Percentiles rank a stretch among this genome's conserved stretches.
Evolutionary conservation across 2,329 filamentous ascomycete species (phyloP).

Genomic region (Colletotrichum neosansevieriae): DNA sequence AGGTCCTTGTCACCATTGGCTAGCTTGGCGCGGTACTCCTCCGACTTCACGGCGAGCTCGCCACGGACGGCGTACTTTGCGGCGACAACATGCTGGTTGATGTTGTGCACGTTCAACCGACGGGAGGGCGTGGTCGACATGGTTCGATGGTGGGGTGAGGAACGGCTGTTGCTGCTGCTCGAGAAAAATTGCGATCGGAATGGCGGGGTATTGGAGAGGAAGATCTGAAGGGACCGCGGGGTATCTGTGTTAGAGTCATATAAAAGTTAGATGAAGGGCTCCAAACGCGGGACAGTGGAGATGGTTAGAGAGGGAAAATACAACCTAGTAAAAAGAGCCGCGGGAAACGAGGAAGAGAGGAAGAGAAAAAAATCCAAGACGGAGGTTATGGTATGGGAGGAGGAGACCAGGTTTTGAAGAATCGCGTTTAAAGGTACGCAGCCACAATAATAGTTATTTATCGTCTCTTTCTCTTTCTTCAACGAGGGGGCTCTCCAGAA

Average conservation of each 20-base stretch:
- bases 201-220: constrained; percentile 39
- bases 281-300: constrained; percentile 33
- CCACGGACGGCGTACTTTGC: constrained; percentile 98
- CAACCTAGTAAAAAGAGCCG: background rate
- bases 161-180: constrained; percentile 33
- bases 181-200: constrained; percentile 38
- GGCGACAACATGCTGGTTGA: constrained; percentile 88
- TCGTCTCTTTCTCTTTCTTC: constrained; percentile 9
- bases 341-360: background rate
- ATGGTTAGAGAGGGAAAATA: constrained; percentile 14
- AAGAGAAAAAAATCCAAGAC: background rate
- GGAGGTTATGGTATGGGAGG: background rate
- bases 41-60: constrained; percentile 92
- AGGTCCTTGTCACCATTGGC: constrained; percentile 70
- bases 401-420: background rate
- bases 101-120: constrained; percentile 82
- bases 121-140: constrained; percentile 53
- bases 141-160: constrained; percentile 44
- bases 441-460: constrained; percentile 30
- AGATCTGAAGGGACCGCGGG: constrained; percentile 38
- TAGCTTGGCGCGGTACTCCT: constrained; percentile 85
- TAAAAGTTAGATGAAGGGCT: constrained; percentile 39
- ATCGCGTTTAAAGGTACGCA: constrained; percentile 4
- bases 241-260: constrained; percentile 41
- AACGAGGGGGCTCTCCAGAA: constrained; percentile 8